Evolutionary conservation across 1,284 basidiomycete genomes (phyloP), one percentile per base, ranked within the genome.

Genomic region (Sporisorium exsertum): DNA sequence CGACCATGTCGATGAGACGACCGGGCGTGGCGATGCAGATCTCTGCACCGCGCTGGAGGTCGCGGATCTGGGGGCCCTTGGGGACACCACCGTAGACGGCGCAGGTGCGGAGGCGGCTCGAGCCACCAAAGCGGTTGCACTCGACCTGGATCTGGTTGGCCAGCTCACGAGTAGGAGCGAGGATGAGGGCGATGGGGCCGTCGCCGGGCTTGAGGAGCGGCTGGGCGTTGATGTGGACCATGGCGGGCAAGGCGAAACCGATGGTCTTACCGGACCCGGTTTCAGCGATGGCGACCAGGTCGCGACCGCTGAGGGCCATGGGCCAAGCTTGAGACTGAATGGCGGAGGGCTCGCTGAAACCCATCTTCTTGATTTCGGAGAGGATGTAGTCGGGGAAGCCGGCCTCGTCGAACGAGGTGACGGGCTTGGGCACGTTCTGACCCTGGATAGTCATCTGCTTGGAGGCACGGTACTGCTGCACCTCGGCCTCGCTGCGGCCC

Each of bases 161-260:
- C 64, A 99, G 90, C 88, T 99, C 96, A 88, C 96, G 94, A 60
- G 96, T 99, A 40, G 96, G 96, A 16, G 96, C 97, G 64, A 99
- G 91, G 70, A 99, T 94, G 64, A 99, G 91, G 35, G 94, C 96
- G 77, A 99, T 97, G 32, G 96, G 96, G 29, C 96, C 96, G 87
- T 99, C 97, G 32, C 96, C 96, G 53, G 95, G 92, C 3, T 93
- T 87, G 77, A 99, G 89, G 55, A 99, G 90, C 10, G 96, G 94
- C 90, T 99, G 97, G 91, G 96, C 96, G 89, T 98, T 99, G 89
- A 99, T 98, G 88, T 99, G 96, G 43, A 99, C 89, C 95, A 99
- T 99, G 65, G 96, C 95, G 58, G 96, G 96, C 53, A 99, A 91
- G 64, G 97, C 95, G 86, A 99, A 99, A 18, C 95, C 92, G 74